Base-by-base conservation (phyloP, 1,284 basidiomycete species). In the Chalciporus sp. region DNA sequence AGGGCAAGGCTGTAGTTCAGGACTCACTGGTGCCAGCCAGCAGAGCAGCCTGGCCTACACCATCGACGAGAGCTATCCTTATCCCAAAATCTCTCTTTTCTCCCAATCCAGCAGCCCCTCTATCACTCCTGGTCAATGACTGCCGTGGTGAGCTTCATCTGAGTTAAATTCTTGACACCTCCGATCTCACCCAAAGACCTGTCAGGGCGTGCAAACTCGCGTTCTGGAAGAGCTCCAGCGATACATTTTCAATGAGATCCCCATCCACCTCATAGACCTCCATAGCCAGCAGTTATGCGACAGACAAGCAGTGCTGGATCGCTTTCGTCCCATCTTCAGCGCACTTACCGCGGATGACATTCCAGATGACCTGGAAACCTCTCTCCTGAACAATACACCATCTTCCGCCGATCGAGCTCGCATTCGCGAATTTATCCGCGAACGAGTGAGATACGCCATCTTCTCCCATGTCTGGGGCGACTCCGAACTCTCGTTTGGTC, bases 391-490 rank as follows among this genome's bases (percentile, higher is more conserved):
- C 19, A 2, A 6, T 23, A 10, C 14, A 1, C 20, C 40, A 12
- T 41, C 40, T 9, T 41, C 40, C 6, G 10, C 40, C 6, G 40
- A 41, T 12, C 6, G 3, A 8, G 20, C 17, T 20, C 17, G 20
- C 14, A 41, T 41, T 23, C 40, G 40, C 17, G 12, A 41, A 5
- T 41, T 41, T 16, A 10, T 41, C 40, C 40, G 40, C 20, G 9
- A 41, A 23, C 40, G 28, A 12, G 17, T 47, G 11, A 47, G 31
- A 42, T 53, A 53, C 17, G 51, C 44, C 42, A 40, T 52, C 44
- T 40, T 52, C 11, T 52, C 51, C 7, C 51, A 52, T 29, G 29
- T 26, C 29, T 52, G 51, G 51, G 42, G 42, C 5, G 44, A 35
- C n/a, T 39, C 17, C 9, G 51, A 52, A 10, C 51, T 44, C 11